Conservation (phyloP, 2,329 filamentous ascomycete species). For the Aspergillus sp. region DNA sequence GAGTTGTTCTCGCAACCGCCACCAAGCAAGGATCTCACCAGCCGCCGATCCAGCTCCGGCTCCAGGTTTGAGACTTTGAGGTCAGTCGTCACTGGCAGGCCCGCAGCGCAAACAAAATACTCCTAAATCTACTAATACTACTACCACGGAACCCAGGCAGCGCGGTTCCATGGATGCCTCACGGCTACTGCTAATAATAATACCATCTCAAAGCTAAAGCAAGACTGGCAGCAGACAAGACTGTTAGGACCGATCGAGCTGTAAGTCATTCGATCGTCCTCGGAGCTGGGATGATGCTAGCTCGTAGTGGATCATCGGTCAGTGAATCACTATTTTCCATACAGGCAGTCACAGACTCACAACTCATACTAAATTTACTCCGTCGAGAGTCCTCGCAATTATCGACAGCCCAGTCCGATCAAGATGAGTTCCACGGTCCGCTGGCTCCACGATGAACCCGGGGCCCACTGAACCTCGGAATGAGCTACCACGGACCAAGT, state of each 20-base stretch:
- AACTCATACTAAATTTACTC: neutral
- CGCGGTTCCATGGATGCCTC: neutral
- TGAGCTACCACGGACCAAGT: neutral
- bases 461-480: neutral
- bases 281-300: conserved; percentile 24
- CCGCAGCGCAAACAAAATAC: conserved; percentile 2
- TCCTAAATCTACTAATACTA: neutral
- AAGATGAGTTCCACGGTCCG: neutral
- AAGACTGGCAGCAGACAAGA: conserved; percentile 3
- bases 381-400: neutral
- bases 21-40: conserved; percentile 25
- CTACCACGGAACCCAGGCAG: neutral
- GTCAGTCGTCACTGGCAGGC: too few relatives aligned
- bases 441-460: neutral
- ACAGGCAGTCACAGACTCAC: neutral
- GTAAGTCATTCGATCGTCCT: conserved; percentile 27
- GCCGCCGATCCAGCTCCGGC: conserved; percentile 15
- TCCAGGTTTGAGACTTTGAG: too few relatives aligned
- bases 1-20: conserved; percentile 17
- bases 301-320: neutral
- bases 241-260: conserved; percentile 24
- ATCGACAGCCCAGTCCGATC: neutral
- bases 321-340: neutral
- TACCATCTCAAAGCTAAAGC: neutral
- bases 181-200: neutral